Base-by-base conservation (phyloP, 139 green algal genomes). In the Coelastrella sp. region DNA sequence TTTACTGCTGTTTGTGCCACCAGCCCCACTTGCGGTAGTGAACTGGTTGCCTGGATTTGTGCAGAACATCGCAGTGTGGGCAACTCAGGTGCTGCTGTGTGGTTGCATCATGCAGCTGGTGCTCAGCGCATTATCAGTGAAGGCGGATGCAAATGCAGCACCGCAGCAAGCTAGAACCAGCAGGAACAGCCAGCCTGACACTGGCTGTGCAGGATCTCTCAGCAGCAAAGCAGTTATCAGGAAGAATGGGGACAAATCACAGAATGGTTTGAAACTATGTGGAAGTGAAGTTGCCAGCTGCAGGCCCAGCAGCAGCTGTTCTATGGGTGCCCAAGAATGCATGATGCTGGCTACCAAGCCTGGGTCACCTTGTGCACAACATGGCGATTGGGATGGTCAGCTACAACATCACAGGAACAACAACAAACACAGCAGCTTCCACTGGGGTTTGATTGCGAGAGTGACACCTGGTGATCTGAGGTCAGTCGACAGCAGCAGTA, bases 81-180 rank as follows among this genome's bases (percentile, higher is more conserved):
- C 35, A 65, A 25, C 83, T 10, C 25, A 65, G 8, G 83, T 88
- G 83, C 65, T 88, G 83, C 66, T 88, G 19, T 88, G 83, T 65
- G 83, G 83, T 7, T 79, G 65, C 56, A 27, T 66, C 8, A 76
- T 88, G 83, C 83, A 88, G 83, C 66, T 88, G 65, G 22, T 56
- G 6, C 66, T 88, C 15, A 63, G 20, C 12, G 6, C 24, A 20
- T n/a, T 87, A 35, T 35, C 25, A 70, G 49, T 15, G 35, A 20
- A 20, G 7, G 56, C 56, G 14, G 10, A 66, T 14, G 68, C 19
- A 11, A 49, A 10, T 35, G 8, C 78, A 35, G 6, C 0, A 80
- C 74, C 17, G 9, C 25, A n/a, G 78, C 49, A 56, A 84, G 78
- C 25, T 17, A 68, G 25, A n/a, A 81, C n/a, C 79, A 73, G 58